These are phyloP conservation scores for Citrus cavaleriei DNA, from an alignment of 345 rosid species.

Conservation along the genomic window DNA sequence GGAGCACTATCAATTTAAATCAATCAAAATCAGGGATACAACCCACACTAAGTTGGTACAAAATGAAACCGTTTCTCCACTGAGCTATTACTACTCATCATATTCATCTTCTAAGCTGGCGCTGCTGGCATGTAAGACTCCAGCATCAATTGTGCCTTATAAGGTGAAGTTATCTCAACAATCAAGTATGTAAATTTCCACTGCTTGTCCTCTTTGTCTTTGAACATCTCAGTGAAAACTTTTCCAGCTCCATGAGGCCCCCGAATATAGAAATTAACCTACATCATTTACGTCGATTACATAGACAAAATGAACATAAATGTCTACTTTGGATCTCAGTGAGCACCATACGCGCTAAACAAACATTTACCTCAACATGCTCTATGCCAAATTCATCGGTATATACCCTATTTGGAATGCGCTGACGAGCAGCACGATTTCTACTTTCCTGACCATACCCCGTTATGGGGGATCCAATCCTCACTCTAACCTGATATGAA, in stretches of 20 bases:
- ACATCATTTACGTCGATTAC: not conserved
- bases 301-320: not conserved
- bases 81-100: not conserved
- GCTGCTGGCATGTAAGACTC: conserved; percentile 85
- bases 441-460: conserved; percentile 97
- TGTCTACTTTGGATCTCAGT: not conserved
- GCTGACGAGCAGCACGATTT: conserved; percentile 96
- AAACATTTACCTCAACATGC: conserved; percentile 65
- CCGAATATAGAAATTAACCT: conserved; percentile 80
- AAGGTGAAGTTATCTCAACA: conserved; percentile 73
- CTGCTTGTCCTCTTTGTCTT: conserved; percentile 71
- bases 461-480: conserved; percentile 95
- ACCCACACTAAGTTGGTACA: conserved; percentile 1
- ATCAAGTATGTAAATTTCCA: conserved; percentile 88
- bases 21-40: not conserved
- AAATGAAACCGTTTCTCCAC: not conserved
- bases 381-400: conserved; percentile 97
- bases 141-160: conserved; percentile 62
- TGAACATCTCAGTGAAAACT: conserved; percentile 87
- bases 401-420: conserved; percentile 68
- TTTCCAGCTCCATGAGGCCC: conserved; percentile 98
- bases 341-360: not conserved
- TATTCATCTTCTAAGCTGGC: not conserved
- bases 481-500: conserved; percentile 67
- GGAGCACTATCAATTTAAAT: not conserved